Conservation (phyloP, 1,284 basidiomycete species). For the Moniliophthora roreri region DNA sequence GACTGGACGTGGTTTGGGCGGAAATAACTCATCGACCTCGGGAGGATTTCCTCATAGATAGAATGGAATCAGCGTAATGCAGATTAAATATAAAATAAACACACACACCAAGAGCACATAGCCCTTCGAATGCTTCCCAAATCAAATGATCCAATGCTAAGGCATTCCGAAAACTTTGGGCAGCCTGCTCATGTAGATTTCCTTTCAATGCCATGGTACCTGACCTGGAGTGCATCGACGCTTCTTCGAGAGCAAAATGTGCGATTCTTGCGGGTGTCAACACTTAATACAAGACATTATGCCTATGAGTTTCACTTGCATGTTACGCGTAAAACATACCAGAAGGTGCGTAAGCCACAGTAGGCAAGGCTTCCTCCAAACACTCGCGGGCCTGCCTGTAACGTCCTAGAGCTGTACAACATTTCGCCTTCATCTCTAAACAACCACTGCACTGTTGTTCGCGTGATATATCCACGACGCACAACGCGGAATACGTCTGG, state of each 20-base stretch:
- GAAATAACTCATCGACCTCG: conserved; percentile 69
- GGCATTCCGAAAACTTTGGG: conserved; percentile 70
- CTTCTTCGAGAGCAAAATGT: conserved; percentile 62
- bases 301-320: conserved; percentile 14
- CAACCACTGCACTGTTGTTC: conserved; percentile 72
- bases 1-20: conserved; percentile 59
- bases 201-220: conserved; percentile 73
- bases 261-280: conserved; percentile 51
- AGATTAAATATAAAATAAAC: conserved; percentile 8
- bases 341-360: conserved; percentile 49
- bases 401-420: conserved; percentile 70
- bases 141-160: conserved; percentile 77
- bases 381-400: conserved; percentile 73
- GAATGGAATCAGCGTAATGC: conserved; percentile 18
- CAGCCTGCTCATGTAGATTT: conserved; percentile 73
- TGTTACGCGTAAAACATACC: conserved; percentile 40
- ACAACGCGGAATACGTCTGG: conserved; percentile 77
- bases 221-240: conserved; percentile 65
- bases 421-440: conserved; percentile 77
- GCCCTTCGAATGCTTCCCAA: conserved; percentile 93
- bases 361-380: conserved; percentile 58
- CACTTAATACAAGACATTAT: conserved; percentile 35
- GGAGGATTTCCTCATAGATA: conserved; percentile 55
- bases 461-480: conserved; percentile 61
- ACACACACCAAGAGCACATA: conserved; percentile 78